These are phyloP conservation scores for Talaromyces rugulosus DNA, from an alignment of 2,329 filamentous ascomycete species.

Conservation along the genomic window DNA sequence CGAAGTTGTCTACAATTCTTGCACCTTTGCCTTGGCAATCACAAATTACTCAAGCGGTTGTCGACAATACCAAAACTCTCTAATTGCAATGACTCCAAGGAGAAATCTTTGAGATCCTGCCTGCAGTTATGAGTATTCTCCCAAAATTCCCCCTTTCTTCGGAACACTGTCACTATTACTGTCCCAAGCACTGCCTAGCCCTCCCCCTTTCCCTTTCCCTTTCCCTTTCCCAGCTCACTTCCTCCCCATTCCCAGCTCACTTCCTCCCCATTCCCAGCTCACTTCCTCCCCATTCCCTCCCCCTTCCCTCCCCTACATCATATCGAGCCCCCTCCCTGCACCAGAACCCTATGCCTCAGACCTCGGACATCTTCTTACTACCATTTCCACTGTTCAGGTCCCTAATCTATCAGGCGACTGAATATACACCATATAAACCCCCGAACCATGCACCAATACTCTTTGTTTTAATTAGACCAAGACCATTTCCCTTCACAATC, in stretches of 20 bases:
- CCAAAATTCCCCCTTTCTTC: not conserved
- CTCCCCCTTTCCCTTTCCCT: not conserved
- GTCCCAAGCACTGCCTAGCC: conserved; percentile 9
- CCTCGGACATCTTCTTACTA: conserved; percentile 6
- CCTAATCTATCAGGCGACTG: conserved; percentile 5
- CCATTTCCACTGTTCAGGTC: conserved; percentile 8
- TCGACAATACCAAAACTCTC: not conserved
- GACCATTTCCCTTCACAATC: conserved; percentile 17
- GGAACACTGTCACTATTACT: not conserved
- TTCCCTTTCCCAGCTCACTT: conserved; percentile 15
- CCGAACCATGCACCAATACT: conserved; percentile 8
- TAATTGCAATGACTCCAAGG: not conserved
- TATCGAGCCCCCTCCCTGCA: conserved; percentile 6
- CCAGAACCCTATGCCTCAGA: conserved; percentile 9
- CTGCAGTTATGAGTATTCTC: not conserved
- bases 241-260: conserved; percentile 15
- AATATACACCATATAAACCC: conserved; percentile 11
- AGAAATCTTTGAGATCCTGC: not conserved
- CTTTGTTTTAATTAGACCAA: conserved; percentile 35
- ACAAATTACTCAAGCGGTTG: not conserved
- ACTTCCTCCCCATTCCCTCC: too few relatives aligned
- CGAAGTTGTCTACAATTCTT: not conserved
- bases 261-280: too few relatives aligned
- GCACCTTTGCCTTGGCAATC: not conserved
- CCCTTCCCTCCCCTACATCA: conserved; percentile 12